Conservation (phyloP, 352 stramenopile species). For the Chrysophaeum taylorii region DNA sequence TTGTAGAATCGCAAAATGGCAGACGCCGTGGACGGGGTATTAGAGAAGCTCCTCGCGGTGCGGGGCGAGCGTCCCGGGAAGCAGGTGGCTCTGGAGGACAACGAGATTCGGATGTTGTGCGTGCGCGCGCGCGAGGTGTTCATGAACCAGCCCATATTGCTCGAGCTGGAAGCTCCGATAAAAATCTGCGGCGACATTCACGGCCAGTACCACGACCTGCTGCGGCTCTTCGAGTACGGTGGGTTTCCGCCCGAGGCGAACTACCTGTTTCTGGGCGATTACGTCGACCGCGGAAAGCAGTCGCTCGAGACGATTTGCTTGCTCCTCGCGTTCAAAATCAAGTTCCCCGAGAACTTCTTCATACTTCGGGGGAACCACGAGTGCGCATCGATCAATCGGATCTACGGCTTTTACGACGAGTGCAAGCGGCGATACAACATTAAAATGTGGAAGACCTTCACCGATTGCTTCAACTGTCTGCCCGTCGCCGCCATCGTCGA, state of each 20-base stretch:
- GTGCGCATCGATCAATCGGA: slow-evolving; percentile 94
- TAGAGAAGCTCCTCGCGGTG: slow-evolving; percentile 7
- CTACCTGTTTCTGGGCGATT: slow-evolving; percentile 94
- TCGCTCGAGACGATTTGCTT: slow-evolving; percentile 93
- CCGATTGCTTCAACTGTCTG: slow-evolving; percentile 75
- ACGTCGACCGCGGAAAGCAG: slow-evolving; percentile 88
- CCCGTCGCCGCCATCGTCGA: slow-evolving; percentile 94
- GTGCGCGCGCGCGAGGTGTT: slow-evolving; percentile 90
- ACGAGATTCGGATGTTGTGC: slow-evolving; percentile 93
- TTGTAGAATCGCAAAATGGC: no score
- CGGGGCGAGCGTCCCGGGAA: slow-evolving; percentile 5
- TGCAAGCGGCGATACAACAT: slow-evolving; percentile 70
- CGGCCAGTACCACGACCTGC: slow-evolving; percentile 96
- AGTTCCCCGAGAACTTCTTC: slow-evolving; percentile 96
- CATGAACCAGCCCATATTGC: slow-evolving; percentile 92
- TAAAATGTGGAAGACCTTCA: slow-evolving; percentile 57
- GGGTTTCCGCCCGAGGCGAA: slow-evolving; percentile 83
- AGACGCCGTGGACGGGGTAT: not conserved
- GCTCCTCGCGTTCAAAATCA: slow-evolving; percentile 92
- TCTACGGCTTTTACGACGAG: slow-evolving; percentile 99
- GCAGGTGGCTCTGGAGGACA: slow-evolving; percentile 86
- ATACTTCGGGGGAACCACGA: slow-evolving; percentile 97
- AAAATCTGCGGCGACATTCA: slow-evolving; percentile 95
- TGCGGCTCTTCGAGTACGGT: slow-evolving; percentile 85
- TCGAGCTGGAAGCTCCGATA: slow-evolving; percentile 83